Base-by-base conservation (phyloP, 163 green algal genomes). In the Scenedesmus sp. region DNA sequence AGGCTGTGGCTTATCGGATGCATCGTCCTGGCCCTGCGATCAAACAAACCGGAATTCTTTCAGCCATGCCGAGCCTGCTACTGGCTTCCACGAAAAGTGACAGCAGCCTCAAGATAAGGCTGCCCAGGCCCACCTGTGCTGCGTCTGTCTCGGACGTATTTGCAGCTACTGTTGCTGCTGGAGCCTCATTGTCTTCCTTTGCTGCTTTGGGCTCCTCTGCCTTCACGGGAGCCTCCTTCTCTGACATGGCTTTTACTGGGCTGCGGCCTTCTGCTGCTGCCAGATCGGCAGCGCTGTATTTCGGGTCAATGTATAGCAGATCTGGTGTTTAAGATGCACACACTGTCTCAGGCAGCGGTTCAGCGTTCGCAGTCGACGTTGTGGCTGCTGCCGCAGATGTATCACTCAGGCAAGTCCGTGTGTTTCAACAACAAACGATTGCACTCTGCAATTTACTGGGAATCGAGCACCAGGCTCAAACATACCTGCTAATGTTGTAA, bases 1-100 rank as follows among this genome's bases (percentile, higher is more conserved):
- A 18, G 88, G 88, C 74, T 92, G 88, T 12, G 81, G 81, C 57
- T 55, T 54, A 20, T 82, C 87, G 54, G 85, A 52, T 79, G 70
- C 70, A 79, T 79, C 70, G 70, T 52, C 70, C 12, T 59, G 54
- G 46, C 20, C 81, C 81, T 86, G 81, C 18, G 81, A 57, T 56
- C 77, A 57, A 57, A 8, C 81, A 86, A 70, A 52, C 4, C 16
- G 81, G 55, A 9, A 85, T 62, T 59, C 26, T 59, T 85, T 57
- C 77, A 57, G 77, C 77, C 77, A 9, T 59, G 26, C 77, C 77
- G 77, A 57, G 70, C 70, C 23, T 79, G 20, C 20, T 52, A 23
- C 10, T 52, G 18, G 70, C 20, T 46, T 79, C 23, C 23, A 79
- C 70, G 23, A 52, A 79, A 79, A 79, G 70, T 79, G 70, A 79